A percentile compares a stretch with the other conserved stretches of the same genome.
Conservation (phyloP, 1,284 basidiomycete genomes). For the Acaromyces ingoldii region DNA sequence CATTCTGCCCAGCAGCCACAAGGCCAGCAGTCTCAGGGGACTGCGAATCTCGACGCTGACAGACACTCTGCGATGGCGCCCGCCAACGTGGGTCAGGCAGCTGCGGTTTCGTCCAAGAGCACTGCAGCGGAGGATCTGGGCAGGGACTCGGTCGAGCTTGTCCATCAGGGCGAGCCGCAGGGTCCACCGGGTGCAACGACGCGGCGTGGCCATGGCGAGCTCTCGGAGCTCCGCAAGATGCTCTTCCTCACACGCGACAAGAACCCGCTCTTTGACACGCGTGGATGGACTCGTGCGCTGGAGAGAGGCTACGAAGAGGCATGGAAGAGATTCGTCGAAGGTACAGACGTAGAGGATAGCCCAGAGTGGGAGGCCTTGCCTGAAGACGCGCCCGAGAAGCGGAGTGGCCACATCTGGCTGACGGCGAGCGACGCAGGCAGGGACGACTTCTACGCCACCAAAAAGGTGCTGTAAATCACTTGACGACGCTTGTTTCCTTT, state of each 20-base stretch:
- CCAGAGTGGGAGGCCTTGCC: constrained; percentile 48
- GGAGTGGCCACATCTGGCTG: constrained; percentile 10
- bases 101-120: constrained; percentile 16
- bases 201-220: constrained; percentile 18
- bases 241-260: constrained; percentile 58
- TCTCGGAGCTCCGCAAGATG: constrained; percentile 22
- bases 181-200: constrained; percentile 18
- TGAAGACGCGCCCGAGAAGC: constrained; percentile 1
- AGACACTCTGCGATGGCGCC: constrained; percentile 21
- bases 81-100: constrained; percentile 22
- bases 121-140: constrained; percentile 11
- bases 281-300: constrained; percentile 59
- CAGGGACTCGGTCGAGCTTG: too few relatives aligned
- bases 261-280: constrained; percentile 61
- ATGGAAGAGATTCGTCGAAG: constrained; percentile 61
- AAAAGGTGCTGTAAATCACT: too few relatives aligned
- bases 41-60: constrained; percentile 1
- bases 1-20: constrained; percentile 3
- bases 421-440: too few relatives aligned
- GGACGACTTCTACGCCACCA: too few relatives aligned
- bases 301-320: constrained; percentile 59
- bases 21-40: not conserved
- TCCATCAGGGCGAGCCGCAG: constrained; percentile 8
- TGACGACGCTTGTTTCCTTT: too few relatives aligned
- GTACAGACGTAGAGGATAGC: constrained; percentile 56